A percentile compares a stretch with the other conserved stretches of the same genome.
Conservation (phyloP, 1,284 basidiomycete genomes). For the Tilletia walkeri region DNA sequence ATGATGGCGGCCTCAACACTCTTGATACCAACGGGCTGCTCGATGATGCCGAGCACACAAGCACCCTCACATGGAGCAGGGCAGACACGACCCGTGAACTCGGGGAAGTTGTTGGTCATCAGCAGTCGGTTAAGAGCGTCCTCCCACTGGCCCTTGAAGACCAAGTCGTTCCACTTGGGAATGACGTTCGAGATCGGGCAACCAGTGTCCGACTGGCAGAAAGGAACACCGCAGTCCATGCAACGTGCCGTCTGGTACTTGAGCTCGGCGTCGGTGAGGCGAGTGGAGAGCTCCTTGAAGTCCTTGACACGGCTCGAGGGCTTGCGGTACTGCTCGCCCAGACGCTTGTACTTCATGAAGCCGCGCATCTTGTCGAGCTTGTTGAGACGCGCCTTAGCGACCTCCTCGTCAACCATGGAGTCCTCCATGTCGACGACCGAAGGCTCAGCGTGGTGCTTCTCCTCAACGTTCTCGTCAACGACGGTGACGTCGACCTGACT, state of each 20-base stretch:
- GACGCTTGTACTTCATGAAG: slow-evolving; percentile 55
- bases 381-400: slow-evolving; percentile 40
- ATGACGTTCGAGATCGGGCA: slow-evolving; percentile 54
- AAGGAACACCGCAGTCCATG: slow-evolving; percentile 55
- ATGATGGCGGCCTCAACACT: slow-evolving; percentile 52
- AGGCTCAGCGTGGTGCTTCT: slow-evolving; percentile 41
- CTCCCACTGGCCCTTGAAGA: slow-evolving; percentile 54
- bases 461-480: slow-evolving; percentile 33
- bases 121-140: slow-evolving; percentile 51
- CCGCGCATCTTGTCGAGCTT: slow-evolving; percentile 54
- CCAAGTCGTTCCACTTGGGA: slow-evolving; percentile 54
- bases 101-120: slow-evolving; percentile 55
- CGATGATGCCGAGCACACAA: slow-evolving; percentile 51
- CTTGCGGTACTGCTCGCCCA: slow-evolving; percentile 50
- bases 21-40: slow-evolving; percentile 54
- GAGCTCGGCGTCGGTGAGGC: slow-evolving; percentile 51
- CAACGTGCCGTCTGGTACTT: slow-evolving; percentile 54
- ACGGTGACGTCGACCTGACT: slow-evolving; percentile 45
- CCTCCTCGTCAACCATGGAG: slow-evolving; percentile 53
- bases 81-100: slow-evolving; percentile 54
- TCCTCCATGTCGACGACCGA: slow-evolving; percentile 50
- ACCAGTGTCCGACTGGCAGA: slow-evolving; percentile 53
- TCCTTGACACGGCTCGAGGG: slow-evolving; percentile 49
- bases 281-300: slow-evolving; percentile 50
- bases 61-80: slow-evolving; percentile 53